Evolutionary conservation across 108 stramenopile genomes (phyloP).

Genomic region (Chaetoceros tenuissimus): DNA sequence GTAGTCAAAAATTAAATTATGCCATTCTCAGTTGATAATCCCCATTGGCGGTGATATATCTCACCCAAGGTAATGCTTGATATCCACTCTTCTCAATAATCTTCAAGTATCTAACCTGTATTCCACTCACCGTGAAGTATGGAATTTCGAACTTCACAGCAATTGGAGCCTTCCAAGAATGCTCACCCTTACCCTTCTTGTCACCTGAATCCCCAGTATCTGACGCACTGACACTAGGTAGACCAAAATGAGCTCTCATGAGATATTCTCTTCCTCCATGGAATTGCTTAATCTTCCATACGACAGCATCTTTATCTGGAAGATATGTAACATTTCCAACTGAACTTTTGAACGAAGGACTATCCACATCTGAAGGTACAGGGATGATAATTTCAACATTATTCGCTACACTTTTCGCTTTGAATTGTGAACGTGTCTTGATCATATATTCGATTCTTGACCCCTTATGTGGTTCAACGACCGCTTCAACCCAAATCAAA

Average conservation of each 20-base stretch:
- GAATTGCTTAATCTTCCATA: slow-evolving; percentile 98
- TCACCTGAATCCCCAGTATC: slow-evolving; percentile 56
- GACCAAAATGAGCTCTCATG: slow-evolving; percentile 99
- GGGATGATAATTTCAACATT: slow-evolving; percentile 99
- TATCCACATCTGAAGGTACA: slow-evolving; percentile 98
- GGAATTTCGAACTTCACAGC: slow-evolving; percentile 98
- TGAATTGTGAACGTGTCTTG: slow-evolving; percentile 98
- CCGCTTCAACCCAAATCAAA: slow-evolving; percentile 98
- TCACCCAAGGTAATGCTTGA: slow-evolving; percentile 98
- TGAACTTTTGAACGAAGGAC: slow-evolving; percentile 93
- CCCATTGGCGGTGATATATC: slow-evolving; percentile 98
- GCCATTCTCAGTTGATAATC: slow-evolving; percentile 97
- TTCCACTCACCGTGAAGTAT: slow-evolving; percentile 98
- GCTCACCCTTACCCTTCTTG: slow-evolving; percentile 53
- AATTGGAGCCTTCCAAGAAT: slow-evolving; percentile 91
- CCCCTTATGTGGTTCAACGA: slow-evolving; percentile 95
- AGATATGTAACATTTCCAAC: slow-evolving; percentile 97
- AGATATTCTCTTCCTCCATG: slow-evolving; percentile 91
- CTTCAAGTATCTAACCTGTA: slow-evolving; percentile 99
- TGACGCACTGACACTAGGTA: slow-evolving; percentile 89
- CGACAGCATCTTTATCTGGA: slow-evolving; percentile 94
- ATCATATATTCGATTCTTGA: slow-evolving; percentile 98
- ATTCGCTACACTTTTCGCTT: slow-evolving; percentile 94
- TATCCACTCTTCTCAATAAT: slow-evolving; percentile 99
- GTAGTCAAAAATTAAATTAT: slow-evolving; percentile 20